Evolutionary conservation across 352 stramenopile species (phyloP).

Genomic region (Hyaloperonospora arabidopsidis): DNA sequence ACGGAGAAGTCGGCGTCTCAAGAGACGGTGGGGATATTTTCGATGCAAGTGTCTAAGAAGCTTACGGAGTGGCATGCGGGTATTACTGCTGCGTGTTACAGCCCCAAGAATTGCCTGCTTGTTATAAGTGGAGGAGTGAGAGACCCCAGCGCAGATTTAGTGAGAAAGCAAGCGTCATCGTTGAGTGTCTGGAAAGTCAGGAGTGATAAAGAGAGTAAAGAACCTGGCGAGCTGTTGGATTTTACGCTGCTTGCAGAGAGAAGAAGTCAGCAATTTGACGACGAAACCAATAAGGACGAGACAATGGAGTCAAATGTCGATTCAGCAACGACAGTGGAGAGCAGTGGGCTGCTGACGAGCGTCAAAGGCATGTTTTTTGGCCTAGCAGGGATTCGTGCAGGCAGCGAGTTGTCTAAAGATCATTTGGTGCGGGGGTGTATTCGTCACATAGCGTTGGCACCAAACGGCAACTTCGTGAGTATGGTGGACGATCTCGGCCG

Average conservation of each 20-base stretch:
- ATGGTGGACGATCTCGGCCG: constrained; percentile 43
- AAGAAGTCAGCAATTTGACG: constrained; percentile 3
- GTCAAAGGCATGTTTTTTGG: constrained; percentile 26
- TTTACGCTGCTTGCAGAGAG: constrained; percentile 54
- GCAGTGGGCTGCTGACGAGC: constrained; percentile 16
- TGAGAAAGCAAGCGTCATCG: constrained; percentile 41
- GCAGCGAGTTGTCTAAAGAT: constrained; percentile 12
- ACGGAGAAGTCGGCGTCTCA: constrained; percentile 14
- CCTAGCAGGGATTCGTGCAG: constrained; percentile 40
- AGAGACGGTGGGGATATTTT: constrained; percentile 25
- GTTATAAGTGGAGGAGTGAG: constrained; percentile 49
- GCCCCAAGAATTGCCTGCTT: constrained; percentile 28
- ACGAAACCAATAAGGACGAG: neutral
- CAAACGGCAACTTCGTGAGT: constrained; percentile 41
- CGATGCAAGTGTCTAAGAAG: constrained; percentile 34
- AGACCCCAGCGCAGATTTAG: constrained; percentile 47
- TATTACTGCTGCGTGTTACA: constrained; percentile 40
- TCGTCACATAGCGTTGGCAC: constrained; percentile 35
- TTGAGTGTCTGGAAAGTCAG: constrained; percentile 57
- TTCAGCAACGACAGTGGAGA: constrained; percentile 3
- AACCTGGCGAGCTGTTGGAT: constrained; percentile 51
- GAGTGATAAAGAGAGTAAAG: constrained; percentile 24
- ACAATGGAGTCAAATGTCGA: neutral
- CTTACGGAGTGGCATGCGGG: constrained; percentile 55
- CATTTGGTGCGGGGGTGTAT: constrained; percentile 30